A percentile compares a stretch with the other conserved stretches of the same genome.
These are phyloP conservation scores for Trichosporon asahii DNA, from an alignment of 1,284 basidiomycete genomes.

Conservation along the genomic window DNA sequence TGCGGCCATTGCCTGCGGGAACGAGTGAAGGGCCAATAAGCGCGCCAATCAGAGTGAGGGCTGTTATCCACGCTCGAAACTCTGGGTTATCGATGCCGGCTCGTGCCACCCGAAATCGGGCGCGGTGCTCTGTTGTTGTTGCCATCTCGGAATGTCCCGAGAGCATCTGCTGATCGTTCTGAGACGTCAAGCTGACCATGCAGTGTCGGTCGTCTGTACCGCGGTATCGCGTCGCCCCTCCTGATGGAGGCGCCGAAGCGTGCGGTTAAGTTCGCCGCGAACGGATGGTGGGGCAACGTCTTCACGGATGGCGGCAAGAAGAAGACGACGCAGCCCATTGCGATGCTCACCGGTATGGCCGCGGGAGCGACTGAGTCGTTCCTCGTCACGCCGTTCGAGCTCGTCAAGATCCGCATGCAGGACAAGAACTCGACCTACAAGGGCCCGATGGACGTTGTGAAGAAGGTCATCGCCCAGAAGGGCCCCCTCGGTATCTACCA, in stretches of 20 bases:
- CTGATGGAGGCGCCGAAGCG: constrained; percentile 97
- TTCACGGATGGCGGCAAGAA: constrained; percentile 59
- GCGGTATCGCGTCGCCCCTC: constrained; percentile 89
- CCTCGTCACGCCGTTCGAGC: constrained; percentile 84
- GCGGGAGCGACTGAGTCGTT: constrained; percentile 95
- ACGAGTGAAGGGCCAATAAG: neutral
- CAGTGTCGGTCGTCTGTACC: constrained; percentile 79
- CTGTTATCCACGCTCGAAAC: neutral
- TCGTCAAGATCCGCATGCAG: constrained; percentile 93
- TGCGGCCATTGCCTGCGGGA: constrained; percentile 9
- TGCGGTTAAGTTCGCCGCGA: constrained; percentile 75
- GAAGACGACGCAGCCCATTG: constrained; percentile 83
- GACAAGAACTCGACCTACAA: constrained; percentile 83
- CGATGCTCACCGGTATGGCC: constrained; percentile 83
- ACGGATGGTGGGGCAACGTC: constrained; percentile 75
- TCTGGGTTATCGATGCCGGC: neutral
- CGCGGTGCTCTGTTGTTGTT: neutral
- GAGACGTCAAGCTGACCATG: constrained; percentile 11
- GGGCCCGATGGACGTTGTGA: constrained; percentile 87
- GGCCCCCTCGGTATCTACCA: constrained; percentile 69
- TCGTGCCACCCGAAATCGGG: neutral
- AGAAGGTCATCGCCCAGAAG: constrained; percentile 68
- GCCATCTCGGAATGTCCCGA: constrained; percentile 19
- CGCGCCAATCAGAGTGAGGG: neutral
- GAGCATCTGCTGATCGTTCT: neutral